Base-by-base conservation (phyloP, 2,329 filamentous ascomycete species). In the Pleomassaria siparia region DNA sequence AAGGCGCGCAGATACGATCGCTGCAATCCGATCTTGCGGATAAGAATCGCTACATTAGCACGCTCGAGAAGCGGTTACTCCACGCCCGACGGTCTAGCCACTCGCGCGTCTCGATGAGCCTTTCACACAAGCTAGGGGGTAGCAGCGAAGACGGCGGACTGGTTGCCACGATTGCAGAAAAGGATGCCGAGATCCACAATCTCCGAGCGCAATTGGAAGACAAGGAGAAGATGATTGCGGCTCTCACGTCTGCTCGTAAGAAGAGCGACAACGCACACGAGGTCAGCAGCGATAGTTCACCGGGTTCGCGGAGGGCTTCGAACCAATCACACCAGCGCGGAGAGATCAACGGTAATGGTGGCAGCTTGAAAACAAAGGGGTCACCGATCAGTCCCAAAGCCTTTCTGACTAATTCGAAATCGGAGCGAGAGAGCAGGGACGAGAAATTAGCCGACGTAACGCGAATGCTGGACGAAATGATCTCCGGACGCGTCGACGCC, bases 31-130 rank as follows among this genome's bases (percentile, higher is more conserved):
- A 99, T 69, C 80, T 99, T 39, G 83, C 82, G n/a, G 94, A 99
- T 73, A 96, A 96, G 76, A 97, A 94, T 60, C 87, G 94, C 25
- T 99, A 99, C 70, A 97, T 97, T 59, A 82, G 88, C 22, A 97
- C 94, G 0, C 74, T 99, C 11, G 94, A 99, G 74, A 95, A 95
- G 72, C 84, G 94, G 21, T 77, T 99, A 1, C 77, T 97, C 26
- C 94, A 99, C 65, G 94, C 94, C 29, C 82, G 94, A 32, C 81
- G 92, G 40, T 90, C 91, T 0, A 96, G 91, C 71, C 91, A 95
- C 45, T 92, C 90, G 7, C 85, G 92, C 15, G 84, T 92, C 10
- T 95, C 91, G 5, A 82, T 88, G 50, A 87, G 87, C 1, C 82
- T 91, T 78, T 45, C 78, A 75, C 46, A 87, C 81, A 64, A 81